Base-by-base conservation (phyloP, 306 rosid species). In the Quercus variabilis region DNA sequence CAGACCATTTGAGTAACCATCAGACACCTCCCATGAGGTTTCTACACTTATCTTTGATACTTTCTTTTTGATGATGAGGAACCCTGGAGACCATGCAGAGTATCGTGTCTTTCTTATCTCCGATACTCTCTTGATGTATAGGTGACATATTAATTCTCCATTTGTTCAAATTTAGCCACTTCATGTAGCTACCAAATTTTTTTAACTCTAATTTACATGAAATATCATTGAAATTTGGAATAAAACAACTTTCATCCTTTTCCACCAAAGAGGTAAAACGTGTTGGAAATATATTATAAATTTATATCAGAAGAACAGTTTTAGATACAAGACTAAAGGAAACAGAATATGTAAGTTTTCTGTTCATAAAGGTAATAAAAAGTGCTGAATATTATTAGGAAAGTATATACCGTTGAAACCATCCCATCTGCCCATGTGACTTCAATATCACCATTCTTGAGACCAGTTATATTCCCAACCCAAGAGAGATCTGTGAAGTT, bases 391-490 rank as follows among this genome's bases (percentile, higher is more conserved):
- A 64, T 67, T 33, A 80, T 30, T 56, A 81, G 71, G 69, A 60
- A 83, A 85, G 41, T 26, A 69, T 80, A 77, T 95, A 96, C 98
- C 96, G 82, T 90, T 76, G 99, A 96, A 75, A 96, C 97, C 98
- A 96, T 93, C 81, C 96, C 97, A 77, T 96, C 94, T 51, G 98
- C 99, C 99, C 99, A 96, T 72, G 94, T 93, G 84, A 93, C 99
- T 88, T 91, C 96, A 81, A 96, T 96, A 86, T 96, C 98, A 69
- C 99, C 99, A 70, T 89, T 92, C 86, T 82, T 90, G 74, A 96
- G 96, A 78, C 95, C 90, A 54, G 99, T 89, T 83, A 96, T 96
- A 85, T 96, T 91, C 75, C 99, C 99, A 78, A 93, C 99, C 99
- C 98, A 96, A 28, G 99, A 91, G 78, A 96, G 94, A 84, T 93